Base-by-base conservation (phyloP, 192 early-diverging fungal species). In the Gaertneriomyces sp. region DNA sequence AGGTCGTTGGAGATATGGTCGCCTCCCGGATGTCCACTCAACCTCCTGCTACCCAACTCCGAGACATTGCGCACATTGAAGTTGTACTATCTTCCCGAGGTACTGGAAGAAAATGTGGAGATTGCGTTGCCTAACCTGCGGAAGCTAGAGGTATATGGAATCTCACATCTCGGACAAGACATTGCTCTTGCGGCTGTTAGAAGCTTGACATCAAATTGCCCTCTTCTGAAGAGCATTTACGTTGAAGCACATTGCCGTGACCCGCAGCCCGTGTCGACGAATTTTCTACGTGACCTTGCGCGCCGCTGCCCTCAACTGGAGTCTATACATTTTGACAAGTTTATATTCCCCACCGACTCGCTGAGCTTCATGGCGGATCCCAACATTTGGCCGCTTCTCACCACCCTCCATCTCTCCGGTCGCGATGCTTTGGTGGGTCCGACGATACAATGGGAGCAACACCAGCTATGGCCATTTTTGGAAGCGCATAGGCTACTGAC, bases 21-120 rank as follows among this genome's bases (percentile, higher is more conserved):
- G 6, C 20, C n/a, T 20, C 49, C 49, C 3, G 20, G n/a, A 5
- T 51, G n/a, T 6, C 49, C 49, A 5, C 20, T 51, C 49, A 51
- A 51, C 49, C 20, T 51, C 20, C n/a, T 51, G n/a, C 6, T 51
- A 51, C 49, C 49, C n/a, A 51, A 51, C 6, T 3, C 49, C 4
- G n/a, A n/a, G 49, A 51, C n/a, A 17, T 20, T 51, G n/a, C n/a
- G n/a, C 49, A 51, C 49, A 5, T 20, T 51, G 49, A 51, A 51
- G 49, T 20, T 51, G n/a, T 17, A 51, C 6, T 51, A 17, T 51
- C 49, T 51, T 51, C 49, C 49, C 49, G 20, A n/a, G 20, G 20
- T 51, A n/a, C 20, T 51, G 20, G n/a, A n/a, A 5, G 49, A 51
- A n/a, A 51, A n/a, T n/a, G 20, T 20, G n/a, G n/a, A 17, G n/a